Evolutionary conservation across 2,329 filamentous ascomycete species (phyloP).

Genomic region (Paraphaeosphaeria minitans): DNA sequence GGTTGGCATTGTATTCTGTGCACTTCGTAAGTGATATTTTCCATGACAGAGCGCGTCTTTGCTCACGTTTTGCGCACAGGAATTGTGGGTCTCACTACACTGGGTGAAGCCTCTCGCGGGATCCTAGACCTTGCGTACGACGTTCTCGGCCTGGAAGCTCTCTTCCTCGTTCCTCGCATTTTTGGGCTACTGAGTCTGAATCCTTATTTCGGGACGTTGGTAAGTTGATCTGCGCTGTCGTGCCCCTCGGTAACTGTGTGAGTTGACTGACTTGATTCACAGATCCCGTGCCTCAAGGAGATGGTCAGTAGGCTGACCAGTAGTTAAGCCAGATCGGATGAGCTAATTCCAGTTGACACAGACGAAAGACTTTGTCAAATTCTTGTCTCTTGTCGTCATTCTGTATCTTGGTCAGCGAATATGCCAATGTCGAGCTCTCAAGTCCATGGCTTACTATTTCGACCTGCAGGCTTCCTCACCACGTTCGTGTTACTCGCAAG

Average conservation of each 20-base stretch:
- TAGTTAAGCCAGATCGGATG: background rate
- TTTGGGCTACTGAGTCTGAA: slow-evolving; percentile 86
- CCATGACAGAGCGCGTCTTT: background rate
- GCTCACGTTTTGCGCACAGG: slow-evolving; percentile 56
- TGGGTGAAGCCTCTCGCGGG: slow-evolving; percentile 53
- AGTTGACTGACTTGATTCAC: slow-evolving; percentile 23
- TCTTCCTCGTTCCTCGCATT: slow-evolving; percentile 86
- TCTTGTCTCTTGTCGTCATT: slow-evolving; percentile 76
- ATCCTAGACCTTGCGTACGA: slow-evolving; percentile 85
- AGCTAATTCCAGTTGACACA: slow-evolving; percentile 31
- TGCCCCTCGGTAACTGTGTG: background rate
- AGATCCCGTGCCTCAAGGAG: slow-evolving; percentile 87
- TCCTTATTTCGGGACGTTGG: slow-evolving; percentile 84
- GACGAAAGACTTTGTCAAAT: slow-evolving; percentile 88
- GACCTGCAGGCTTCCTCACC: slow-evolving; percentile 73
- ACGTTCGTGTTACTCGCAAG: slow-evolving; percentile 82
- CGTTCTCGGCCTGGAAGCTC: slow-evolving; percentile 83
- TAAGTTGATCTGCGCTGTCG: slow-evolving; percentile 32
- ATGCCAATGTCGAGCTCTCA: background rate
- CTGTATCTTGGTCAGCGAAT: slow-evolving; percentile 69
- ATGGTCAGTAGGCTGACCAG: slow-evolving; percentile 63
- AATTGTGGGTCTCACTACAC: slow-evolving; percentile 66
- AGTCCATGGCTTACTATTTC: slow-evolving; percentile 6
- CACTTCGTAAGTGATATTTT: slow-evolving; percentile 63
- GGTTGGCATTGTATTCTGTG: slow-evolving; percentile 72